phyloP scores from a whole-genome alignment of 2,329 filamentous ascomycete species.

The Botrytis medusae region DNA sequence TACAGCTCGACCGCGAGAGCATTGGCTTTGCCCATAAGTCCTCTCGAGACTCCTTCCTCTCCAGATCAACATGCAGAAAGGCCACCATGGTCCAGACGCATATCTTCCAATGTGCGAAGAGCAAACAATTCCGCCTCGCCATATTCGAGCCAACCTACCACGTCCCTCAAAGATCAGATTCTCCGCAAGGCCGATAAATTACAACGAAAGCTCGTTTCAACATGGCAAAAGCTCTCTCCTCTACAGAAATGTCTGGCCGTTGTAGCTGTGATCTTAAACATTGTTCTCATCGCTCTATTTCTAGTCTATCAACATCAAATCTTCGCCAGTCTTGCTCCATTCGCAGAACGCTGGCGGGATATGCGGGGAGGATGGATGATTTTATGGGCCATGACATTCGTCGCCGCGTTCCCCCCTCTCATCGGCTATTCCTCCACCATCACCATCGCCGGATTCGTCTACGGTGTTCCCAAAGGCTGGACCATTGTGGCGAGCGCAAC shows the following conservation, averaged over 20 bases:
- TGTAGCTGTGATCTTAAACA: conserved; percentile 47
- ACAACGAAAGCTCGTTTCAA: conserved; percentile 47
- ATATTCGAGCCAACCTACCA: conserved; percentile 27
- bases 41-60: conserved; percentile 48
- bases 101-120: conserved; percentile 41
- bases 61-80: conserved; percentile 43
- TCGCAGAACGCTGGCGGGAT: conserved; percentile 71
- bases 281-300: conserved; percentile 64
- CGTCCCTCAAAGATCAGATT: conserved; percentile 44
- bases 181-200: conserved; percentile 54
- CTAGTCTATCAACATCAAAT: conserved; percentile 77
- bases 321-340: conserved; percentile 71
- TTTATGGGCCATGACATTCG: conserved; percentile 64
- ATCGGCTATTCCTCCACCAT: conserved; percentile 69
- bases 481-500: conserved; percentile 73
- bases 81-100: conserved; percentile 53
- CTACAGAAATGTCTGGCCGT: conserved; percentile 62
- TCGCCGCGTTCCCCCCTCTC: conserved; percentile 68
- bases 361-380: conserved; percentile 69
- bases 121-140: conserved; percentile 26
- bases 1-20: conserved; percentile 52
- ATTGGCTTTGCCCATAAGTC: conserved; percentile 47
- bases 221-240: conserved; percentile 57
- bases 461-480: conserved; percentile 70
- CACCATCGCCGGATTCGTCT: conserved; percentile 69